A percentile compares a stretch with the other conserved stretches of the same genome.
These are phyloP conservation scores for Sporobolomyces roseus DNA, from an alignment of 768 basidiomycete species.

Conservation along the genomic window DNA sequence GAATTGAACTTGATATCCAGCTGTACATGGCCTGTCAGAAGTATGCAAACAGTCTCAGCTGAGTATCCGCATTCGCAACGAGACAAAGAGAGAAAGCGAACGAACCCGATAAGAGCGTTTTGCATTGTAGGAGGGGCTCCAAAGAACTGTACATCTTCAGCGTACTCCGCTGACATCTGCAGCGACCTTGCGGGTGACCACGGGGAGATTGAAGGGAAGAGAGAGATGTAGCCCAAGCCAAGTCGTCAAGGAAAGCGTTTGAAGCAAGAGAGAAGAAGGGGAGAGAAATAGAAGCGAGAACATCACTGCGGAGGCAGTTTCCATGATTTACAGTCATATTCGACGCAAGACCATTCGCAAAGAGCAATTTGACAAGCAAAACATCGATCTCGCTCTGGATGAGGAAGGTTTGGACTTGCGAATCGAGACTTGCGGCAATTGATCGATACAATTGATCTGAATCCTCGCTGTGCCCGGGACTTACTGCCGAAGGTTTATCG, in stretches of 20 bases:
- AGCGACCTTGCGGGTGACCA: too few relatives aligned
- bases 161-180: neutral
- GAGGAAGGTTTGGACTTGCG: too few relatives aligned
- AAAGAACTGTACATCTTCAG: neutral
- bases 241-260: neutral
- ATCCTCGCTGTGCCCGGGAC: too few relatives aligned
- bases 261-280: neutral
- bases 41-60: neutral
- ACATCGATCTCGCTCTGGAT: too few relatives aligned
- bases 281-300: neutral
- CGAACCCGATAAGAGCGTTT: constrained; percentile 8
- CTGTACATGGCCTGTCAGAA: neutral
- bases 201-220: too few relatives aligned
- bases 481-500: too few relatives aligned
- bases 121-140: neutral
- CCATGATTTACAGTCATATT: constrained; percentile 1
- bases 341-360: constrained; percentile 1
- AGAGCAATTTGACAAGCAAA: too few relatives aligned
- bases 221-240: too few relatives aligned
- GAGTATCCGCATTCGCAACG: neutral
- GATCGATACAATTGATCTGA: too few relatives aligned
- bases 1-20: constrained; percentile 11
- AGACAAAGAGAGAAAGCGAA: neutral
- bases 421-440: neutral
- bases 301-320: neutral